These are phyloP conservation scores for Sarcodon sp. DNA, from an alignment of 768 basidiomycete genomes.

Conservation along the genomic window DNA sequence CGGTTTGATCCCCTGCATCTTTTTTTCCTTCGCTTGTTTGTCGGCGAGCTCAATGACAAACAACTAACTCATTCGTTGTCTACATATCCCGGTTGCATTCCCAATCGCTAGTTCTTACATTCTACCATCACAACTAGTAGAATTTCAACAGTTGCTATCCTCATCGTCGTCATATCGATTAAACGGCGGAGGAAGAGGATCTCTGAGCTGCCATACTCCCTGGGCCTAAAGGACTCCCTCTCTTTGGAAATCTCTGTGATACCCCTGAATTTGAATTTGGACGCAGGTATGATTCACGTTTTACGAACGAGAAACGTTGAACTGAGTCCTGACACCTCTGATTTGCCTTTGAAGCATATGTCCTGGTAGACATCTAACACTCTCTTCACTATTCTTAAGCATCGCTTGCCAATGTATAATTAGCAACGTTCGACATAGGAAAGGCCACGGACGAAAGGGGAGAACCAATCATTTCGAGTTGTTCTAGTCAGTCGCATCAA, in stretches of 20 bases:
- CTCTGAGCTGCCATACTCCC: slow-evolving; percentile 5
- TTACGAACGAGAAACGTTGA: too few relatives aligned
- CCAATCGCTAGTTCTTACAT: too few relatives aligned
- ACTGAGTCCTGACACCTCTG: too few relatives aligned
- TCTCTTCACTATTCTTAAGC: slow-evolving; percentile 6
- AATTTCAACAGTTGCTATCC: too few relatives aligned
- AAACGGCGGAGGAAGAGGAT: not conserved
- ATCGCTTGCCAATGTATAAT: slow-evolving; percentile 8
- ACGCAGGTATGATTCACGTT: slow-evolving; percentile 8
- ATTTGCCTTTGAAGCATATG: slow-evolving; percentile 7
- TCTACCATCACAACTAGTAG: too few relatives aligned
- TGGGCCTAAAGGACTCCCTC: slow-evolving; percentile 11
- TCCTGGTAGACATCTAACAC: slow-evolving; percentile 7
- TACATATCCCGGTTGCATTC: too few relatives aligned
- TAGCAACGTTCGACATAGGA: slow-evolving; percentile 24
- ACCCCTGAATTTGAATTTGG: slow-evolving; percentile 23
- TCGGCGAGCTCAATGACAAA: too few relatives aligned
- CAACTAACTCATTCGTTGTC: too few relatives aligned
- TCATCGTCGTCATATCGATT: too few relatives aligned
- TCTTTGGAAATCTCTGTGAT: slow-evolving; percentile 13
- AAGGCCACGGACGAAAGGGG: slow-evolving; percentile 34
- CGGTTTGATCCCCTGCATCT: too few relatives aligned
- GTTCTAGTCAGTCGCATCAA: slow-evolving; percentile 2
- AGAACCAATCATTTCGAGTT: slow-evolving; percentile 29
- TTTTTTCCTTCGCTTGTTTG: too few relatives aligned